These are phyloP conservation scores for Pyrus betulifolia DNA, from an alignment of 306 rosid genomes.

Conservation along the genomic window DNA sequence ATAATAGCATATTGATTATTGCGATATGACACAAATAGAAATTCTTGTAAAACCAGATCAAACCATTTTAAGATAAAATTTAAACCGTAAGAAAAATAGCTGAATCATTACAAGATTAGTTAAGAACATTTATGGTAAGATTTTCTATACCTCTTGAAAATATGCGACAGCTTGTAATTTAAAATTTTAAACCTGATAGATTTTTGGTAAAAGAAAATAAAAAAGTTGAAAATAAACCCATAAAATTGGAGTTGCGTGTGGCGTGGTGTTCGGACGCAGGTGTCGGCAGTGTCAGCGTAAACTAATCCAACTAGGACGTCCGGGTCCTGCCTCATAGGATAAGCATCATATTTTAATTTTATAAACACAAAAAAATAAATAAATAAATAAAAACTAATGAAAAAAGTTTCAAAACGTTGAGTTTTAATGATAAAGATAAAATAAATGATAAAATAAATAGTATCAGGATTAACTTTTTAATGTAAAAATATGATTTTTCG, in stretches of 20 bases:
- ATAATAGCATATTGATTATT: neutral
- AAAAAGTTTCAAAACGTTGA: no score
- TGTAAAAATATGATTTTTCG: no score
- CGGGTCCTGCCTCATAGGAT: constrained; percentile 2
- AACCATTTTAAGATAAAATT: neutral
- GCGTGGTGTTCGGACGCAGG: neutral
- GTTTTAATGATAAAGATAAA: no score
- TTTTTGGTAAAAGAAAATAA: no score
- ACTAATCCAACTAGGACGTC: neutral
- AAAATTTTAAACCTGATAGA: no score
- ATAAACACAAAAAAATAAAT: neutral
- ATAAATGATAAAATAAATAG: no score
- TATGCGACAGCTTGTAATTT: no score
- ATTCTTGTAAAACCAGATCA: neutral
- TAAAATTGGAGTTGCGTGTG: neutral
- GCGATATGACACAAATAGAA: neutral
- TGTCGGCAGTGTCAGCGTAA: neutral
- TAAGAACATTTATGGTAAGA: no score
- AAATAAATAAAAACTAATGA: neutral
- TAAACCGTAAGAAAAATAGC: no score
- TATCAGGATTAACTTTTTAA: no score
- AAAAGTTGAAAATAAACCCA: neutral
- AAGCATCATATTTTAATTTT: neutral
- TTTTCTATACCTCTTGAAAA: no score
- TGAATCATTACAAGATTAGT: no score